Evolutionary conservation across 129 eudicot species (phyloP).

Genomic region (Solidago caesia): DNA sequence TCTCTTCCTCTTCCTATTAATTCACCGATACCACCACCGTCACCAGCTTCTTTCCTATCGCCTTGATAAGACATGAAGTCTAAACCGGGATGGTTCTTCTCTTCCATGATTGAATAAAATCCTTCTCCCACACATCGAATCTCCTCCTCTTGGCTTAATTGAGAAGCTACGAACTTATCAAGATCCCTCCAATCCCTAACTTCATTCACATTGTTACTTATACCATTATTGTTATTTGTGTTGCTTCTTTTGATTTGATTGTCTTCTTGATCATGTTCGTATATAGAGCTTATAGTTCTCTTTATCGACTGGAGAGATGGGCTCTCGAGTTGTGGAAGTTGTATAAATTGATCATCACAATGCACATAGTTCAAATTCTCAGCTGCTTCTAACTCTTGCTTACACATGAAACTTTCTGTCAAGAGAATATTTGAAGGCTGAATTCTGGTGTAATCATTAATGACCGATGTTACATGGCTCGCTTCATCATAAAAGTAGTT

Average conservation of each 20-base stretch:
- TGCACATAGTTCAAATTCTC: conserved; percentile 40
- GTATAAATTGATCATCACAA: conserved; percentile 51
- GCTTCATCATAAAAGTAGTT: conserved; percentile 59
- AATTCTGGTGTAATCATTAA: conserved; percentile 40
- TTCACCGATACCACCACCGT: conserved; percentile 39
- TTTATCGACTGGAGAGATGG: conserved; percentile 49
- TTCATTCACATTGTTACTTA: conserved; percentile 19
- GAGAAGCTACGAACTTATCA: conserved; percentile 97
- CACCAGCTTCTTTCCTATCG: conserved; percentile 43
- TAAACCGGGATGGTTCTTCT: conserved; percentile 20
- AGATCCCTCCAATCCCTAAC: conserved; percentile 93
- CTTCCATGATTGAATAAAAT: conserved; percentile 28
- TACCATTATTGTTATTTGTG: neutral
- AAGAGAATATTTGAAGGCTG: conserved; percentile 35
- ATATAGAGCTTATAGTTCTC: conserved; percentile 41
- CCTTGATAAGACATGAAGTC: conserved; percentile 11
- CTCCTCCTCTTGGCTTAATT: conserved; percentile 72
- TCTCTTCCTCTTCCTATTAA: no score
- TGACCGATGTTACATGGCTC: conserved; percentile 39
- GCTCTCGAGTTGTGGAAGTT: conserved; percentile 86
- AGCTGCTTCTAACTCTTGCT: conserved; percentile 57
- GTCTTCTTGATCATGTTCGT: conserved; percentile 26
- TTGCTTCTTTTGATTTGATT: conserved; percentile 13
- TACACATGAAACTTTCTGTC: conserved; percentile 54
- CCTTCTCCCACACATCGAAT: conserved; percentile 24